phyloP scores from a whole-genome alignment of 805 yeast species.

The Kodamaea fukazawae region DNA sequence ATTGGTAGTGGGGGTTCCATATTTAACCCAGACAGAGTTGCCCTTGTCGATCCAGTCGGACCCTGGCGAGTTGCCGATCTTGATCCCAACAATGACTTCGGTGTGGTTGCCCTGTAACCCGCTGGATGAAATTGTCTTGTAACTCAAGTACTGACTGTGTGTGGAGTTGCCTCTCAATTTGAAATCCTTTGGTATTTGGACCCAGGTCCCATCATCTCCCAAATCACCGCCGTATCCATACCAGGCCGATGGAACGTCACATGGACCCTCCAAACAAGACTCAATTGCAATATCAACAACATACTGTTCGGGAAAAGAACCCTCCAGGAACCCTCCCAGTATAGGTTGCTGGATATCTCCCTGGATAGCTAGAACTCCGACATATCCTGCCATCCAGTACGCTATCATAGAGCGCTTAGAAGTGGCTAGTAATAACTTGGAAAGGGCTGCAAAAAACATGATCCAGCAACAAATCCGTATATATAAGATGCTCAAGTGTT shows the following conservation, averaged over 20 bases:
- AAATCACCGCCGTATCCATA: neutral
- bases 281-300: slow-evolving; percentile 15
- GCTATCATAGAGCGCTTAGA: too few relatives aligned
- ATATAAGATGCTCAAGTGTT: too few relatives aligned
- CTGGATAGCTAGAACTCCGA: too few relatives aligned
- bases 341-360: too few relatives aligned
- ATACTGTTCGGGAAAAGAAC: too few relatives aligned
- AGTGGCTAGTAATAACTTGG: too few relatives aligned
- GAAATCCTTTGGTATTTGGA: slow-evolving; percentile 1
- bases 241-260: neutral
- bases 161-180: neutral
- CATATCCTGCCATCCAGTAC: too few relatives aligned
- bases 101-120: neutral
- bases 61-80: slow-evolving; percentile 9
- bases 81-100: neutral
- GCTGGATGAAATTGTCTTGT: neutral
- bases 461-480: too few relatives aligned
- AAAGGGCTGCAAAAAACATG: too few relatives aligned
- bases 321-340: too few relatives aligned
- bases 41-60: slow-evolving; percentile 48
- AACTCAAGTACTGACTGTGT: slow-evolving; percentile 2
- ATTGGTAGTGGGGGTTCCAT: slow-evolving; percentile 37
- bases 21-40: slow-evolving; percentile 59
- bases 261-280: slow-evolving; percentile 13
- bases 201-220: neutral